Percentiles rank a stretch among this genome's conserved stretches.
These are phyloP conservation scores for Clathrospora elynae DNA, from an alignment of 2,329 filamentous ascomycete genomes.

Conservation along the genomic window DNA sequence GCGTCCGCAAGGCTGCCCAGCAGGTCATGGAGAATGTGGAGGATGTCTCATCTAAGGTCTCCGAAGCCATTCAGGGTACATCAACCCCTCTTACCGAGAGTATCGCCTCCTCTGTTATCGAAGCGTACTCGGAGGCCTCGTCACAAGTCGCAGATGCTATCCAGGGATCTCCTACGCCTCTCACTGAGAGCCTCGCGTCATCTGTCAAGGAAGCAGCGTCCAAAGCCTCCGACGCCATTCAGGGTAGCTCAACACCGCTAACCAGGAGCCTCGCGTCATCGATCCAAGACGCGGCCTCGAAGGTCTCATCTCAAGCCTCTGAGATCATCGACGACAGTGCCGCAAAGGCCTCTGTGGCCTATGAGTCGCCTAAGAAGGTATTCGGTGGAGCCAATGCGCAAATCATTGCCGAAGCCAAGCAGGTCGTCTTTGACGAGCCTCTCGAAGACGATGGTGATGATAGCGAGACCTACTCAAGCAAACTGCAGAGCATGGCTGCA, in stretches of 20 bases:
- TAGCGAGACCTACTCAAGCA: constrained; percentile 56
- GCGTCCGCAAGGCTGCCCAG: constrained; percentile 55
- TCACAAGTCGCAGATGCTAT: constrained; percentile 39
- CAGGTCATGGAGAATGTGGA: constrained; percentile 49
- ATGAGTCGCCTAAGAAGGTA: constrained; percentile 54
- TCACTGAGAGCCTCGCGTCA: constrained; percentile 43
- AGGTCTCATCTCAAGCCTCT: constrained; percentile 28
- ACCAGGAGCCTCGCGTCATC: constrained; percentile 26
- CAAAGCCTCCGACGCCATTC: constrained; percentile 38
- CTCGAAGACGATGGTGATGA: constrained; percentile 55
- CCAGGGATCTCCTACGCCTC: constrained; percentile 38
- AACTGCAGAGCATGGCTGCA: constrained; percentile 57
- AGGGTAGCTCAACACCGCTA: constrained; percentile 19
- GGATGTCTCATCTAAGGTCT: constrained; percentile 44
- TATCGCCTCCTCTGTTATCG: constrained; percentile 46
- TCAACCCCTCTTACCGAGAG: constrained; percentile 41
- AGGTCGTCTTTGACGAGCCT: constrained; percentile 57
- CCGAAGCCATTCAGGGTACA: constrained; percentile 44
- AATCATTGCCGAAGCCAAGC: constrained; percentile 53
- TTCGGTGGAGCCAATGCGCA: constrained; percentile 61
- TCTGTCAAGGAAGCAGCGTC: constrained; percentile 46
- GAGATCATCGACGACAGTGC: constrained; percentile 28
- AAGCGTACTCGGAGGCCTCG: constrained; percentile 43
- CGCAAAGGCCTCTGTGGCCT: constrained; percentile 30
- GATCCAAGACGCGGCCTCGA: too few species aligned